Evolutionary conservation across 331 rosid species (phyloP).

Genomic region (Malus hybrid): DNA sequence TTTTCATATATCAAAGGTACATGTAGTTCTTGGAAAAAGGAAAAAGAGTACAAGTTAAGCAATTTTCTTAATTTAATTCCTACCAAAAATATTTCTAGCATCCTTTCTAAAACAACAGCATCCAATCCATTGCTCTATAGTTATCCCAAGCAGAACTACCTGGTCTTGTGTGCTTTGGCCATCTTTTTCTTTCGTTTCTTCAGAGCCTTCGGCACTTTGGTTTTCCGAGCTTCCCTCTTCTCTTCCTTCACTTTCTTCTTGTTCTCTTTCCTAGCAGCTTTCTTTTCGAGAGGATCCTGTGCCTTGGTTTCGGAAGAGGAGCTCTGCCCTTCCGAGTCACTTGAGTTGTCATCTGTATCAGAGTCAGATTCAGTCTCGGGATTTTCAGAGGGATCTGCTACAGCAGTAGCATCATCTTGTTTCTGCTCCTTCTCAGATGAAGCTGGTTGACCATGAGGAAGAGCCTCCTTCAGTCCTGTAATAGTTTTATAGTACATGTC

Average conservation of each 20-base stretch:
- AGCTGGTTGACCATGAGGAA: constrained; percentile 26
- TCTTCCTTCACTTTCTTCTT: constrained; percentile 91
- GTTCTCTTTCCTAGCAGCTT: constrained; percentile 83
- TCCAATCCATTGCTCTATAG: neutral
- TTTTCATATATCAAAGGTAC: neutral
- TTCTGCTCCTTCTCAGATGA: constrained; percentile 12
- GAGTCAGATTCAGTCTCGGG: constrained; percentile 18
- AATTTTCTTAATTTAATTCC: neutral
- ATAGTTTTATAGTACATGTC: constrained; percentile 70
- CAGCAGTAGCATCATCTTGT: constrained; percentile 2
- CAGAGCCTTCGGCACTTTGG: constrained; percentile 66
- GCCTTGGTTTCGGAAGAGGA: constrained; percentile 29
- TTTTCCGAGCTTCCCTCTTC: constrained; percentile 77
- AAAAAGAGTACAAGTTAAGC: neutral
- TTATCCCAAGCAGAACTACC: constrained; percentile 15
- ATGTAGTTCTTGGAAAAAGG: neutral
- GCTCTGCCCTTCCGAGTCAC: constrained; percentile 40
- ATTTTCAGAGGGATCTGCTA: constrained; percentile 5
- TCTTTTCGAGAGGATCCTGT: constrained; percentile 47
- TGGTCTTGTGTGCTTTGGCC: constrained; percentile 54
- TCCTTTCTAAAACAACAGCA: neutral
- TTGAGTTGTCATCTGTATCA: constrained; percentile 19
- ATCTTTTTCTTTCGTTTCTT: constrained; percentile 74
- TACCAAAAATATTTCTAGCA: neutral
- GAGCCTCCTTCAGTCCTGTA: constrained; percentile 67